Base-by-base conservation (phyloP, 2,329 filamentous ascomycete genomes). In the Diaporthe citriasiana region DNA sequence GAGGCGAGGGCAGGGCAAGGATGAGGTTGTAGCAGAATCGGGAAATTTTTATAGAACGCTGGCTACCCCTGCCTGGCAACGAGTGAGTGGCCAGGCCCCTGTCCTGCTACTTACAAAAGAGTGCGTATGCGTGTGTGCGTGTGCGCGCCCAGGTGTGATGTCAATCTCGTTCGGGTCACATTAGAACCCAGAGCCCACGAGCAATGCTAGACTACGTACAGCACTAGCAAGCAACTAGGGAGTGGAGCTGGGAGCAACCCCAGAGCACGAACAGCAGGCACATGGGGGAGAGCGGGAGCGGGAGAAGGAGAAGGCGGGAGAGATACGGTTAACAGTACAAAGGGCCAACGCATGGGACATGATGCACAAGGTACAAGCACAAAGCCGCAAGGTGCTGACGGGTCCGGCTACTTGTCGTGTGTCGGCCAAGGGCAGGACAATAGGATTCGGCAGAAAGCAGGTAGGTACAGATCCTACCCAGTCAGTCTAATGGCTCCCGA, bases 1-100 rank as follows among this genome's bases (percentile, higher is more conserved):
- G 56, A 60, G 70, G 56, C 56, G 42, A 71, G 42, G 30, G 69
- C 56, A 51, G 55, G 56, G 57, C 70, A 71, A 63, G 70, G 70
- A 53, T 71, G 70, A 68, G 56, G 38, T 45, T 30, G 59, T 63
- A 71, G 50, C 56, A 63, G 56, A 63, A 55, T 60, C 59, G 70
- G 63, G 63, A 68, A 68, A 53, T 68, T 68, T 53, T 68, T 53
- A 53, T 53, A 30, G 33, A 68, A 53, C 27, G 8, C 45, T 38
- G 25, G 25, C 33, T 8, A 53, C 40, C 63, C 63, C 63, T 68
- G 63, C 63, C 47, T 12, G 63, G 63, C 45, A 38, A 53, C 47
- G 63, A 68, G 15, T 68, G 63, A 40, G 33, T 68, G 63, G 63
- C 47, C 47, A 51, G n/a, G 47, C 47, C 63, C 63, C 63, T 68